Evolutionary conservation across 306 rosid species (phyloP), one percentile per base, ranked within the genome.

Genomic region (Quercus mongolica): DNA sequence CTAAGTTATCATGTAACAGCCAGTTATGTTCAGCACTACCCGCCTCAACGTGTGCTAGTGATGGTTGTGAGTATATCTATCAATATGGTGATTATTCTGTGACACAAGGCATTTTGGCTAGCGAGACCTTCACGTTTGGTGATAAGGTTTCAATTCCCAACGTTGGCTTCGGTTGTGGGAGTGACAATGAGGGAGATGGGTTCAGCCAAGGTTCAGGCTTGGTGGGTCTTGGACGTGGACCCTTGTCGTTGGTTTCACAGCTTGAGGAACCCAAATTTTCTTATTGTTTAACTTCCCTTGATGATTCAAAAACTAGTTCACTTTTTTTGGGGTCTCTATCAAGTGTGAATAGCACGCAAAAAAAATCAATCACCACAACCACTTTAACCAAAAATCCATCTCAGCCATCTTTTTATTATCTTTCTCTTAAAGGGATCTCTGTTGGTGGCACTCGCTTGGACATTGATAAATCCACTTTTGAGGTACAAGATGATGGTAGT

Each of bases 91-190:
- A 94, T 56, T 84, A 67, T 77, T 94, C 97, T 5, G n/a, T 78
- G 52, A 91, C 99, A 0, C 88, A 91, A 38, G 99, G 99, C 1
- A 11, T 89, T 70, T 46, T 94, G 5, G 97, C 86, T 5, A 17
- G 90, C 0, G 99, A 94, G 72, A 94, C 97, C 3, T 90, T 94
- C 87, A 79, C 97, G 0, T 89, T 94, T 4, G 95, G 91, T 3
- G 56, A 69, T 4, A 56, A 77, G 33, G 80, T 61, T 62, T 73
- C 89, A 2, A 67, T 86, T 21, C 23, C 81, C 0, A 80, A 83
- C n/a, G 72, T 94, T 4, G 97, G 92, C 57, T 94, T 94, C 33
- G 99, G 99, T 4, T 94, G 99, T 52, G 97, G 97, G 1, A 85
- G 74, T 4, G 95, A 94, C 30, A 94, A 94, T 18, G 87, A 90